These are phyloP conservation scores for Rhodotorula toruloides DNA, from an alignment of 768 basidiomycete species.

Conservation along the genomic window DNA sequence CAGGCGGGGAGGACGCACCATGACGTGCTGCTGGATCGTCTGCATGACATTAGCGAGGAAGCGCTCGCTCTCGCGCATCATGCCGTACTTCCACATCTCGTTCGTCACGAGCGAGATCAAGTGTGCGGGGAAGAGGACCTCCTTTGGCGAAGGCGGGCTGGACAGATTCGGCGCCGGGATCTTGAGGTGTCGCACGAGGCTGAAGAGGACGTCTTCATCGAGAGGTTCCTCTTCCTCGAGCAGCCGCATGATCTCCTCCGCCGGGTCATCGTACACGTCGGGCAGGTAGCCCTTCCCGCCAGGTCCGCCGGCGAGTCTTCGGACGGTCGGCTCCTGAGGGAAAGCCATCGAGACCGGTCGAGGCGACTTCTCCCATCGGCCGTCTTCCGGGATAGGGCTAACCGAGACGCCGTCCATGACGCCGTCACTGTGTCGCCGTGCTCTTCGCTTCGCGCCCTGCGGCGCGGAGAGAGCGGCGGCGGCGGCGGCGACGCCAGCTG, in stretches of 20 bases:
- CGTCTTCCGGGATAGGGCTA: conserved; percentile 27
- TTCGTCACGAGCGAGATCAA: conserved; percentile 96
- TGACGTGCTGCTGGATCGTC: conserved; percentile 91
- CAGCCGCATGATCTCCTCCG: conserved; percentile 88
- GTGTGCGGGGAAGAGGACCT: conserved; percentile 97
- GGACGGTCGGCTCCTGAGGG: conserved; percentile 32
- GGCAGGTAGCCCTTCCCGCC: conserved; percentile 41
- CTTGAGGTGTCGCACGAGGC: conserved; percentile 83
- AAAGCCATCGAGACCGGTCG: conserved; percentile 39
- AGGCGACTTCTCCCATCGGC: conserved; percentile 30
- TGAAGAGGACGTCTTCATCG: conserved; percentile 88
- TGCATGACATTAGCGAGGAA: conserved; percentile 99
- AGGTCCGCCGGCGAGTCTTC: conserved; percentile 31
- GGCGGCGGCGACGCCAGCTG: conserved; percentile 13
- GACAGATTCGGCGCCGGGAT: conserved; percentile 84
- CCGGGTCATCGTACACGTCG: conserved; percentile 73
- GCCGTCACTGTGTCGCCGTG: conserved; percentile 31
- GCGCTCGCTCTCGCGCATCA: conserved; percentile 92
- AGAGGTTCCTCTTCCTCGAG: conserved; percentile 84
- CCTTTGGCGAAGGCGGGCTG: conserved; percentile 89
- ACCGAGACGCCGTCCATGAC: background rate
- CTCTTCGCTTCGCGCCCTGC: conserved; percentile 30
- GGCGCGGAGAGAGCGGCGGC: conserved; percentile 26
- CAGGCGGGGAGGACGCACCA: conserved; percentile 59
- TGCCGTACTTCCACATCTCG: conserved; percentile 99